phyloP scores from a whole-genome alignment of 331 rosid species.

The Acacia concinna region DNA sequence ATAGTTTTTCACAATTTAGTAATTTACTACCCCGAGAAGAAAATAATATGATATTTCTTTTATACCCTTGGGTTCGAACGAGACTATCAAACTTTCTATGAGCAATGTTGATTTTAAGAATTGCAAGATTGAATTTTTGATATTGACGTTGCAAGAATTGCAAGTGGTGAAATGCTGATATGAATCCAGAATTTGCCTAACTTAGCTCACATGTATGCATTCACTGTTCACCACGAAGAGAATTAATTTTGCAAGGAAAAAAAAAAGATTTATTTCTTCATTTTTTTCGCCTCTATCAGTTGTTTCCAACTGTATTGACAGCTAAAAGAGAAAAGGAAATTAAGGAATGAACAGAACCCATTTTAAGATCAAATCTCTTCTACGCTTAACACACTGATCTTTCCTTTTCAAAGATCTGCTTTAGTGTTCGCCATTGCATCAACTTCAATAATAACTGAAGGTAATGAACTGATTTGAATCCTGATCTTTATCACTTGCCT shows the following conservation, averaged over 20 bases:
- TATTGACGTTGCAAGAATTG: conserved; percentile 17
- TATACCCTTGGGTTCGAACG: background rate
- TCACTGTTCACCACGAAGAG: conserved; percentile 48
- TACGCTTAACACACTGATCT: conserved; percentile 25
- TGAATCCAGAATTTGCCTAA: conserved; percentile 33
- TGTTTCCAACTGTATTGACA: conserved; percentile 56
- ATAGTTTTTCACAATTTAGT: background rate
- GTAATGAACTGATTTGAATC: conserved; percentile 6
- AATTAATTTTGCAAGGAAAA: conserved; percentile 33
- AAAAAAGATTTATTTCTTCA: conserved; percentile 38
- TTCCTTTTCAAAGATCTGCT: conserved; percentile 28
- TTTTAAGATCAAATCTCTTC: conserved; percentile 41
- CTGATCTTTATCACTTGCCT: conserved; percentile 36
- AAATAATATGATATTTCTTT: background rate
- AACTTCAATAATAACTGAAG: conserved; percentile 21
- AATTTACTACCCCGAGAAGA: background rate
- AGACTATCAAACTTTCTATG: background rate
- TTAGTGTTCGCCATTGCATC: conserved; percentile 21
- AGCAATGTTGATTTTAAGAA: background rate
- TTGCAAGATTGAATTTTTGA: conserved; percentile 9
- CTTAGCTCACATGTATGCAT: conserved; percentile 38
- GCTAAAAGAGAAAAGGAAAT: conserved; percentile 32
- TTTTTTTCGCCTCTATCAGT: conserved; percentile 36
- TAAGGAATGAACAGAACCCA: conserved; percentile 37
- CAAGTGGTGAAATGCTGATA: conserved; percentile 30